Evolutionary conservation across 1,284 basidiomycete genomes (phyloP).

Genomic region (Microbotryum violaceum): DNA sequence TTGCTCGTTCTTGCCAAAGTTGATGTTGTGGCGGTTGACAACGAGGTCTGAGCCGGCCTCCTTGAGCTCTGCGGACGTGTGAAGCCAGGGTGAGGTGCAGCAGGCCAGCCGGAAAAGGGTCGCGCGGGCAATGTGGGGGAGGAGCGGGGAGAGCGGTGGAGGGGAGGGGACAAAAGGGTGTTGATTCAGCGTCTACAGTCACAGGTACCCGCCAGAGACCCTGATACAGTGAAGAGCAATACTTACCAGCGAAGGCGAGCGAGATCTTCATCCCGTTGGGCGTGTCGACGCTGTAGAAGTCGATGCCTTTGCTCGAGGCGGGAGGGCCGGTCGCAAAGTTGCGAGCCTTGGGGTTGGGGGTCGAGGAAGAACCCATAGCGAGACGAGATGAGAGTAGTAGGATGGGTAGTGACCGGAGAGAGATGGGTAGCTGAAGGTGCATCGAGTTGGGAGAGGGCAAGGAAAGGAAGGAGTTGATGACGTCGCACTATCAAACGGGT

Average conservation of each 20-base stretch:
- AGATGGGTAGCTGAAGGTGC: background rate
- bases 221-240: background rate
- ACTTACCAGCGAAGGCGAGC: constrained; percentile 50
- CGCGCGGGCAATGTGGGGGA: background rate
- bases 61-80: constrained; percentile 50
- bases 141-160: too few relatives aligned
- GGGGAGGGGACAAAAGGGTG: background rate
- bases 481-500: too few relatives aligned
- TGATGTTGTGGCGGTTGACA: constrained; percentile 54
- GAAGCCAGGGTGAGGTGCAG: background rate
- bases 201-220: background rate
- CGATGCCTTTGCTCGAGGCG: constrained; percentile 37
- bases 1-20: constrained; percentile 50
- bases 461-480: background rate
- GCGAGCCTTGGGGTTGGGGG: constrained; percentile 1
- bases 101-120: background rate
- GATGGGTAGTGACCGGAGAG: background rate
- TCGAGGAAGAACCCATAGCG: background rate
- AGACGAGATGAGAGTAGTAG: background rate
- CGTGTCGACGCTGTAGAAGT: constrained; percentile 57
- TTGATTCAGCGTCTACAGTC: too few relatives aligned
- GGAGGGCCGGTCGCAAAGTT: background rate
- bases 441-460: background rate
- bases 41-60: constrained; percentile 52
- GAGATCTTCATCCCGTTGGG: constrained; percentile 50